Conservation (phyloP, 768 basidiomycete genomes). For the Amyloporia xantha region DNA sequence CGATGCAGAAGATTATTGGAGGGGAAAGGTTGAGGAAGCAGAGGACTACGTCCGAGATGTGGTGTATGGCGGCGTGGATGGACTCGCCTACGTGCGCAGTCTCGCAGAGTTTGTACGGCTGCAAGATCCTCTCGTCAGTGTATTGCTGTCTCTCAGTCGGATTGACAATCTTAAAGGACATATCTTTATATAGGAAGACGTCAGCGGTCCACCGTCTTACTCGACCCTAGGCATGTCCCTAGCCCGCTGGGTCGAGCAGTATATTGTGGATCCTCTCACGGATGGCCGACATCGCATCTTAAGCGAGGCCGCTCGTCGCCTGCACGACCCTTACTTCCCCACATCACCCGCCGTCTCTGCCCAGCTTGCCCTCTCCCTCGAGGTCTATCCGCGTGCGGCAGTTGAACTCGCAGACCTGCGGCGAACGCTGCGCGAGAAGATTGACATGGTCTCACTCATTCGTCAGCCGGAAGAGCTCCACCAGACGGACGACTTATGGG, state of each 20-base stretch:
- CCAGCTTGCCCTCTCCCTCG: constrained; percentile 14
- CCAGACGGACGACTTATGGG: constrained; percentile 30
- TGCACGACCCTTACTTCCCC: constrained; percentile 10
- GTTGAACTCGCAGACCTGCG: constrained; percentile 15
- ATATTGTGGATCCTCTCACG: constrained; percentile 34
- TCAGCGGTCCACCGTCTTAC: constrained; percentile 5
- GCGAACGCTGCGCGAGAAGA: constrained; percentile 14
- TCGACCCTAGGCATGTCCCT: constrained; percentile 28
- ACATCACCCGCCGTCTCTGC: constrained; percentile 8
- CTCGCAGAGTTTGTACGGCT: constrained; percentile 61
- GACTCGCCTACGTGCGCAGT: constrained; percentile 70
- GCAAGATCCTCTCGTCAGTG: constrained; percentile 16
- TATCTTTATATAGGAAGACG: constrained; percentile 10
- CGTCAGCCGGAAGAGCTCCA: constrained; percentile 35
- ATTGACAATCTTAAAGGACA: too few species aligned
- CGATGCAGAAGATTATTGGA: constrained; percentile 37
- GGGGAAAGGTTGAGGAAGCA: constrained; percentile 41
- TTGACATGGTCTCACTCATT: constrained; percentile 41
- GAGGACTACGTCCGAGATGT: constrained; percentile 65
- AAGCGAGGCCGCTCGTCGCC: constrained; percentile 20
- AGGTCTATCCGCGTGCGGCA: constrained; percentile 15
- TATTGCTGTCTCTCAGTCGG: too few species aligned
- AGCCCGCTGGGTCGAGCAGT: constrained; percentile 34
- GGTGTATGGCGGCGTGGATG: constrained; percentile 78
- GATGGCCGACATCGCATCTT: constrained; percentile 33